These are phyloP conservation scores for Chloris gayana DNA, from an alignment of 176 grass and related monocot species.

Conservation along the genomic window DNA sequence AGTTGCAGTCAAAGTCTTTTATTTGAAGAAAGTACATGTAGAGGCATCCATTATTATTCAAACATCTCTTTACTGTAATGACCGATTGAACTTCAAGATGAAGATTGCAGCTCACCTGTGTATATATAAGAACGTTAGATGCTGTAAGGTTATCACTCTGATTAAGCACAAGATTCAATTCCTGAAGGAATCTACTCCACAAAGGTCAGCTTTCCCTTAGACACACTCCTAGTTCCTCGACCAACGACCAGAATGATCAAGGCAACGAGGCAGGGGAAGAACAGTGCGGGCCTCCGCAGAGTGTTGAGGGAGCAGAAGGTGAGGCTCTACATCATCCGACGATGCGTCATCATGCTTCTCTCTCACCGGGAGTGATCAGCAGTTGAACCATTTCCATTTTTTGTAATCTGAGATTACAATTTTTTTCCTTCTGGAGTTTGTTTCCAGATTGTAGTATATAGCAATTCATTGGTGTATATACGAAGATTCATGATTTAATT, in stretches of 20 bases:
- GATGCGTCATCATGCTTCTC: slow-evolving; percentile 40
- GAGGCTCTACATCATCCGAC: slow-evolving; percentile 46
- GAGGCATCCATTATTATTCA: background rate
- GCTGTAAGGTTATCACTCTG: background rate
- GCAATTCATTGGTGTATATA: slow-evolving; percentile 33
- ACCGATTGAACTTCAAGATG: background rate
- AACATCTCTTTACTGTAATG: background rate
- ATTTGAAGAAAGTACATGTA: background rate
- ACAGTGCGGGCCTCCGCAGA: slow-evolving; percentile 17
- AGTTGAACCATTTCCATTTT: background rate
- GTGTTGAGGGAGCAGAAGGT: slow-evolving; percentile 40
- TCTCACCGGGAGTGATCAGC: slow-evolving; percentile 6
- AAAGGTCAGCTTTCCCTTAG: background rate
- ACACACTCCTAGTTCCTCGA: background rate
- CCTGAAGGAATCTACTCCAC: background rate
- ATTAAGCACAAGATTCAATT: background rate
- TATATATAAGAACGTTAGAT: slow-evolving; percentile 20
- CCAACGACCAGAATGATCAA: background rate
- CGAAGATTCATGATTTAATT: background rate
- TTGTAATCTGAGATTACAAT: background rate
- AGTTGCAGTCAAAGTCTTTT: background rate
- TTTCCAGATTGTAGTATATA: background rate
- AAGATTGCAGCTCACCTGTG: background rate
- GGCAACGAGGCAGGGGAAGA: background rate
- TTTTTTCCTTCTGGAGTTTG: background rate